Evolutionary conservation across 257 asterid species (phyloP), one percentile per base, ranked within the genome.

Genomic region (Salvia hispanica): DNA sequence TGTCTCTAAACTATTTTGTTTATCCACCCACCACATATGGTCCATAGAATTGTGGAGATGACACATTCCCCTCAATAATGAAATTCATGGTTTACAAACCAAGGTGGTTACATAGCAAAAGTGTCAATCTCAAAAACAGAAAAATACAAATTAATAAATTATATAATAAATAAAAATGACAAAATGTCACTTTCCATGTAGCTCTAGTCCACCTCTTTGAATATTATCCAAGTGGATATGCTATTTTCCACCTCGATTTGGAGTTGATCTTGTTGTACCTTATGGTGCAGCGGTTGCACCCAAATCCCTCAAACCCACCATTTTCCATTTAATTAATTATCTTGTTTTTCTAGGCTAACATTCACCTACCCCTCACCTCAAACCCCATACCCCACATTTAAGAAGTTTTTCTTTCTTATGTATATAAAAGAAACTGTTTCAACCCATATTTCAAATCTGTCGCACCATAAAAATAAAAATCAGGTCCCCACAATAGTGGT

Each of bases 201-300:
- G 74, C 61, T 66, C 61, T 39, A 50, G 40, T 14, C 54, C 57
- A 13, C 15, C 14, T 31, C 43, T 9, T 51, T 25, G 63, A 68
- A 59, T 34, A 77, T 77, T 44, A 69, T 54, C 47, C 39, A 33
- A 14, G 39, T 51, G 81, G 71, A 75, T 72, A 76, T 78, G 74
- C 76, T 55, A 54, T 57, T 55, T 60, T 16, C 74, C 68, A 45
- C 64, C 73, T 36, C 53, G 7, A 66, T 25, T 40, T 50, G 53
- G 67, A 67, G 69, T 48, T 71, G 50, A 63, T 56, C 55, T 6
- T 7, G 57, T 70, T 59, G 72, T 34, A 69, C 71, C 2, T 18
- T 71, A 72, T 59, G 62, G 42, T 54, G 70, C 15, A 47, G 50
- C 10, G 42, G 79, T 76, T 75, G 70, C 53, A 69, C 62, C 75